These are phyloP conservation scores for Vitellaria paradoxa DNA, from an alignment of 179 eudicot genomes.

Conservation along the genomic window DNA sequence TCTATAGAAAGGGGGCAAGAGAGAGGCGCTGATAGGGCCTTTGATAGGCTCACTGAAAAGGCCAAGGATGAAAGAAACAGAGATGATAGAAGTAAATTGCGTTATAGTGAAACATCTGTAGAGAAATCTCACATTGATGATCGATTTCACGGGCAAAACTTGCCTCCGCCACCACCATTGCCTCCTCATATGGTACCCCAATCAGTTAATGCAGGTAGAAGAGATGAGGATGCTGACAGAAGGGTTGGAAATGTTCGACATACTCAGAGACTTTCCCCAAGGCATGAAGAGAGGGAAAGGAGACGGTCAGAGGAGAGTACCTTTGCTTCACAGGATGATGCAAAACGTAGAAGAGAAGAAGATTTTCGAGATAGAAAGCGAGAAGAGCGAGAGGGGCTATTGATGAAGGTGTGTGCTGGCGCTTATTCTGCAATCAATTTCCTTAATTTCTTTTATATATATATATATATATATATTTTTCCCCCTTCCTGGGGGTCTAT, in stretches of 20 bases:
- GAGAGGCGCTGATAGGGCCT: conserved; percentile 61
- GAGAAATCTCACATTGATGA: conserved; percentile 79
- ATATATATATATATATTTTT: too few relatives aligned
- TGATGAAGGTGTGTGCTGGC: conserved; percentile 52
- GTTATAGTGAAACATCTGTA: conserved; percentile 52
- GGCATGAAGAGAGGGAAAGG: conserved; percentile 93
- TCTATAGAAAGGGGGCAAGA: conserved; percentile 74
- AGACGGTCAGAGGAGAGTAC: conserved; percentile 87
- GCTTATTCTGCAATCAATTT: background rate
- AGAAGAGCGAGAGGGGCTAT: conserved; percentile 71
- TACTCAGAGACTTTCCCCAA: conserved; percentile 86
- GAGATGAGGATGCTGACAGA: conserved; percentile 91
- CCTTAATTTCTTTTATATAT: background rate
- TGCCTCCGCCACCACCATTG: conserved; percentile 99
- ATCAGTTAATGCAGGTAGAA: conserved; percentile 64
- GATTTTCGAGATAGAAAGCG: conserved; percentile 90
- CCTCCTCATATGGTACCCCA: conserved; percentile 93
- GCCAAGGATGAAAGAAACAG: conserved; percentile 74
- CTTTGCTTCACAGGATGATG: conserved; percentile 56
- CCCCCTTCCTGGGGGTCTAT: background rate
- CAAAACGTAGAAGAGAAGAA: conserved; percentile 90
- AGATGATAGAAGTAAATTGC: conserved; percentile 77
- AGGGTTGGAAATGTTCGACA: conserved; percentile 73
- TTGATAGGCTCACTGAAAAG: conserved; percentile 60
- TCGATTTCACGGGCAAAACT: conserved; percentile 73